Evolutionary conservation across 345 rosid species (phyloP).

Genomic region (Hirschfeldia incana): DNA sequence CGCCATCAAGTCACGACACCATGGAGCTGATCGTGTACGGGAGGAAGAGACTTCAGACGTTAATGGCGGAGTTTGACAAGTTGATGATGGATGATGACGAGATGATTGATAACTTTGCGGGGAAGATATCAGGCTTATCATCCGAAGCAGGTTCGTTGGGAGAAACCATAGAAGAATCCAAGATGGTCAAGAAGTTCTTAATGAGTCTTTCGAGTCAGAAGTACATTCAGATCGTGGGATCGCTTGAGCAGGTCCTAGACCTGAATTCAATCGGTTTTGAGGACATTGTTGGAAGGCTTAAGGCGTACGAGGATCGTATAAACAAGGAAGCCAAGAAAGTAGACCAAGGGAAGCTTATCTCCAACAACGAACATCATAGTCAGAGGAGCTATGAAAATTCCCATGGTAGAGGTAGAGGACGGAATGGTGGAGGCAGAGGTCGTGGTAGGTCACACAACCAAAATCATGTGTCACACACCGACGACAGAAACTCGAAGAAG

Average conservation of each 20-base stretch:
- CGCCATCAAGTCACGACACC: not conserved
- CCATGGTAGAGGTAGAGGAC: not conserved
- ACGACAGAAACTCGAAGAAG: not conserved
- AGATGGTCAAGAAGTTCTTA: not conserved
- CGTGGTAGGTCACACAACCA: not conserved
- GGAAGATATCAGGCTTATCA: not conserved
- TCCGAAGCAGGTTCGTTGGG: not conserved
- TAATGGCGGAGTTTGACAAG: not conserved
- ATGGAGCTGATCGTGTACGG: not conserved
- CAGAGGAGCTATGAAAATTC: not conserved
- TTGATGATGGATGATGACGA: not conserved
- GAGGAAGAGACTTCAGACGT: not conserved
- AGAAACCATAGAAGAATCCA: not conserved
- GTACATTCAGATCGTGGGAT: not conserved
- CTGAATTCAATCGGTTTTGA: not conserved
- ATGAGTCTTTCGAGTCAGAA: not conserved
- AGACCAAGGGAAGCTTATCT: not conserved
- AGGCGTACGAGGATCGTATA: not conserved
- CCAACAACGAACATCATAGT: not conserved
- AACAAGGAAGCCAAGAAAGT: not conserved
- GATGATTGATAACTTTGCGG: not conserved
- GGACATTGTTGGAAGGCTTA: not conserved
- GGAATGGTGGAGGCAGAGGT: not conserved
- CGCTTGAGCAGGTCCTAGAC: not conserved
- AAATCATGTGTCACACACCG: not conserved